Percentiles rank a stretch among this genome's conserved stretches.
Evolutionary conservation across 495 filamentous ascomycete species (phyloP).

Genomic region (Aspergillus funiculosus): DNA sequence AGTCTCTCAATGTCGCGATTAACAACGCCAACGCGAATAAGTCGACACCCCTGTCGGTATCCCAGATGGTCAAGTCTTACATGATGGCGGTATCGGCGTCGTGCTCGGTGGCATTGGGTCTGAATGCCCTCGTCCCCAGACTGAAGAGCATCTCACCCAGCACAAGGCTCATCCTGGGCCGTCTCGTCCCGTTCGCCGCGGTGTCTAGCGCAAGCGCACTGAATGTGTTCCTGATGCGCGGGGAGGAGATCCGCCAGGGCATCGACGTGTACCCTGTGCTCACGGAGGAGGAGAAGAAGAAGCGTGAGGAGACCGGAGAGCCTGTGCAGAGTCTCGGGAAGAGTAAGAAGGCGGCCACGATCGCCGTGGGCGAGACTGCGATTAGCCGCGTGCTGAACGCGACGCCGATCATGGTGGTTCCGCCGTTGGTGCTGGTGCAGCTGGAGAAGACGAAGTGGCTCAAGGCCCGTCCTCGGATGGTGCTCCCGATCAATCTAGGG

Average conservation of each 20-base stretch:
- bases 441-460: conserved; percentile 58
- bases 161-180: conserved; percentile 64
- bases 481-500: conserved; percentile 72
- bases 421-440: conserved; percentile 77
- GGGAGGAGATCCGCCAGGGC: conserved; percentile 85
- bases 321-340: conserved; percentile 69
- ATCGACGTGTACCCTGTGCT: conserved; percentile 90
- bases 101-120: conserved; percentile 87
- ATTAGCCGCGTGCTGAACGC: conserved; percentile 83
- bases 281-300: conserved; percentile 30
- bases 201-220: conserved; percentile 84
- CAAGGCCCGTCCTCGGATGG: conserved; percentile 61
- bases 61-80: conserved; percentile 82
- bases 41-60: conserved; percentile 73
- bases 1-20: conserved; percentile 96
- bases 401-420: conserved; percentile 94
- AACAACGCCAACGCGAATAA: conserved; percentile 98
- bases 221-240: conserved; percentile 96
- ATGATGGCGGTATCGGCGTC: conserved; percentile 85
- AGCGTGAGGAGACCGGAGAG: conserved; percentile 52
- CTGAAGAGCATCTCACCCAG: conserved; percentile 68
- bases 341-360: conserved; percentile 74
- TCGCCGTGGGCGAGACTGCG: conserved; percentile 90
- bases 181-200: conserved; percentile 91
- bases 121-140: conserved; percentile 83